Evolutionary conservation across 345 rosid species (phyloP), one percentile per base, ranked within the genome.

Genomic region (Rhizophora mangle): DNA sequence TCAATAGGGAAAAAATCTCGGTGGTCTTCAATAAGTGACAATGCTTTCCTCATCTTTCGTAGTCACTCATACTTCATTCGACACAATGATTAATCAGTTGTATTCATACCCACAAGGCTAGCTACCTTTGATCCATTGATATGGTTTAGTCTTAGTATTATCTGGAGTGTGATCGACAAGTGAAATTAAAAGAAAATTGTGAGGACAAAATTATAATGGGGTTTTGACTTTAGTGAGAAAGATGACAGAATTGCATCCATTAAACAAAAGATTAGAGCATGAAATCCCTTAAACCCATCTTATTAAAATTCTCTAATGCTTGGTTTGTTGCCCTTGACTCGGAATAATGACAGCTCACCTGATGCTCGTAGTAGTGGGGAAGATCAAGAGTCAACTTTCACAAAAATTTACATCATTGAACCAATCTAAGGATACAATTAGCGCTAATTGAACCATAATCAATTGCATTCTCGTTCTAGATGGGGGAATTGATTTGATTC

Each of bases 361-460:
- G 60, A 30, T 34, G 18, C 11, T 5, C 59, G 2, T 16, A 57
- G 2, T 16, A 57, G 64, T 49, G 59, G 64, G 59, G 64, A 27
- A 27, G 47, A 43, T 64, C 29, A 18, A 24, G 60, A 22, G 69
- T 64, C 70, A 59, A 59, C 49, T 49, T 59, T 6, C 27, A 34
- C n/a, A 1, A 1, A 8, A n/a, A n/a, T 5, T 26, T 3, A 27
- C 71, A 60, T 73, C 76, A 67, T 61, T 67, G 49, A 67, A 61
- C 59, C 61, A 15, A 51, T 36, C 52, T 60, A 34, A 39, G 62
- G 26, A 10, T 53, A 66, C 60, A 34, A 66, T 60, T 52, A 52
- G 31, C 20, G 9, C 32, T 52, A 65, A 73, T 65, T 60, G 6
- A 65, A 8, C 31, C 31, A 26, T 43, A 60, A 27, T 55, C 6